These are phyloP conservation scores for Kuraishia piskuri DNA, from an alignment of 805 yeast species.

Conservation along the genomic window DNA sequence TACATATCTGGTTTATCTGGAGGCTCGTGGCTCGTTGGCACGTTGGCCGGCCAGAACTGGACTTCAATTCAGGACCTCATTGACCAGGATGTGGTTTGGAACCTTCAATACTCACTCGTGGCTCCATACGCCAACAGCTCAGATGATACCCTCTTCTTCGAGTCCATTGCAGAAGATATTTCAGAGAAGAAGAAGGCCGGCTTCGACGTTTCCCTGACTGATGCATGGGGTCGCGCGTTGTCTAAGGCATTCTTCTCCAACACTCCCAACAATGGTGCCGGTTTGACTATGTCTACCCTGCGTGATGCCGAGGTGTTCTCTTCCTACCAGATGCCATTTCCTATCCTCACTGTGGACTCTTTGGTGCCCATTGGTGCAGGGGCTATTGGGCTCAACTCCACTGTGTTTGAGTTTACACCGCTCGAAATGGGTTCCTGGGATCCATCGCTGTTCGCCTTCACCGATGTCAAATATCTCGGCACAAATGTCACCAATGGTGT, in stretches of 20 bases:
- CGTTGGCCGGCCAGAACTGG: slow-evolving; percentile 64
- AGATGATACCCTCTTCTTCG: slow-evolving; percentile 4
- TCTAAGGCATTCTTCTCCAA: slow-evolving; percentile 55
- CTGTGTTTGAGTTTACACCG: slow-evolving; percentile 53
- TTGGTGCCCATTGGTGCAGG: slow-evolving; percentile 41
- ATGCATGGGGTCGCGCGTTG: slow-evolving; percentile 59
- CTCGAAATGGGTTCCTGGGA: slow-evolving; percentile 84
- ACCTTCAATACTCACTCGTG: not conserved
- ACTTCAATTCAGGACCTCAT: slow-evolving; percentile 56
- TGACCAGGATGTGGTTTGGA: slow-evolving; percentile 48
- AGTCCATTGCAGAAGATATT: slow-evolving; percentile 37
- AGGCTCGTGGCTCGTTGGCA: slow-evolving; percentile 74
- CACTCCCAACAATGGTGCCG: slow-evolving; percentile 51
- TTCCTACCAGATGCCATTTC: slow-evolving; percentile 52
- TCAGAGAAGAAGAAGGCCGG: slow-evolving; percentile 43
- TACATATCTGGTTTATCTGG: slow-evolving; percentile 78
- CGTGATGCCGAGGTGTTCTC: slow-evolving; percentile 38
- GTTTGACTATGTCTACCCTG: slow-evolving; percentile 48
- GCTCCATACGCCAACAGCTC: not conserved
- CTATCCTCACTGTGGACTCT: slow-evolving; percentile 53
- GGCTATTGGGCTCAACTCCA: slow-evolving; percentile 46
- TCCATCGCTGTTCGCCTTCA: slow-evolving; percentile 52
- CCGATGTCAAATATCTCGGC: slow-evolving; percentile 60
- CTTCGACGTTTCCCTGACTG: slow-evolving; percentile 51
- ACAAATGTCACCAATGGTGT: slow-evolving; percentile 48